Percentiles rank a stretch among this genome's conserved stretches.
Conservation (phyloP, 352 stramenopile genomes). For the Phytopythium cucurbitacearum region DNA sequence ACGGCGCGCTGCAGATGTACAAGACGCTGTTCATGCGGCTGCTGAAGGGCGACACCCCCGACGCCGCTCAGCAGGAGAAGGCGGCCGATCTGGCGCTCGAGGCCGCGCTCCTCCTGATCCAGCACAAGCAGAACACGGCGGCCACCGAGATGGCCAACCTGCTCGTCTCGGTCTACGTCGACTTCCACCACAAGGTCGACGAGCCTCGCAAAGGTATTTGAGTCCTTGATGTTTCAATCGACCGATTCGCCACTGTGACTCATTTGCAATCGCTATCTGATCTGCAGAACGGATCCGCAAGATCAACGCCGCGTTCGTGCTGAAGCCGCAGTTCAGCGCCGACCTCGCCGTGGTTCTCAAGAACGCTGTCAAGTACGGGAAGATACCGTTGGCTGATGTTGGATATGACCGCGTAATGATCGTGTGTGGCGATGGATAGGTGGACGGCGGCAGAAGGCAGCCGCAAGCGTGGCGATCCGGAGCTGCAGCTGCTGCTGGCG, state of each 20-base stretch:
- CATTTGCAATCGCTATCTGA: not conserved
- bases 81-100: slow-evolving; percentile 62
- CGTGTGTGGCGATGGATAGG: slow-evolving; percentile 12
- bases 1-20: slow-evolving; percentile 89
- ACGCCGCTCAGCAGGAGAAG: slow-evolving; percentile 48
- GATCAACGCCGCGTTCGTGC: slow-evolving; percentile 55
- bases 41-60: slow-evolving; percentile 67
- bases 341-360: slow-evolving; percentile 71
- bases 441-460: slow-evolving; percentile 67
- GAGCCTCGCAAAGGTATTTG: slow-evolving; percentile 52
- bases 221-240: not conserved
- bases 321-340: slow-evolving; percentile 63
- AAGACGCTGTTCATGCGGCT: slow-evolving; percentile 88
- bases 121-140: slow-evolving; percentile 72
- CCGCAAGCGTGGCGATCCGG: slow-evolving; percentile 69
- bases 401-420: not conserved
- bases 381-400: slow-evolving; percentile 2
- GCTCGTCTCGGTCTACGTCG: slow-evolving; percentile 67
- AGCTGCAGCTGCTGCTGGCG: slow-evolving; percentile 68
- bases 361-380: slow-evolving; percentile 69
- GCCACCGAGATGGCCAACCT: slow-evolving; percentile 80
- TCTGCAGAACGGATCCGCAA: slow-evolving; percentile 41
- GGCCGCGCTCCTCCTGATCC: slow-evolving; percentile 56
- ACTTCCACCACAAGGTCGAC: slow-evolving; percentile 69
- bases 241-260: not conserved